Evolutionary conservation across 768 basidiomycete genomes (phyloP), one percentile per base, ranked within the genome.

Genomic region (Mycena albidolilacea): DNA sequence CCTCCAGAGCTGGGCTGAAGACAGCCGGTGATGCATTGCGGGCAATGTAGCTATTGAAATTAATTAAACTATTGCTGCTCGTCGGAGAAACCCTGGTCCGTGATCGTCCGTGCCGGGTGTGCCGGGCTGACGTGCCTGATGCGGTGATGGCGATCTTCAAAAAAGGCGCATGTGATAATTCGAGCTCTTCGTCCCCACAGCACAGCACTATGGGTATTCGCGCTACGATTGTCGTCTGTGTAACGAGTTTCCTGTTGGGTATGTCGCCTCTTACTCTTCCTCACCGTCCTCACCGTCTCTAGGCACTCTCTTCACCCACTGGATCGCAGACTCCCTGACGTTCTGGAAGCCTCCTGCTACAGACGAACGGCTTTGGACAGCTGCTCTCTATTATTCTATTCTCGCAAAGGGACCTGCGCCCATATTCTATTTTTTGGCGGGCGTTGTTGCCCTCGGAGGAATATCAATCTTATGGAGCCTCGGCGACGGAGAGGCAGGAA

Each of bases 251-350:
- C 77, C 86, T 96, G 23, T 89, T 96, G 30, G 95, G 95, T 93
- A 68, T 52, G 86, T 81, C 44, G 61, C 21, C 9, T 72, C 54
- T 69, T 73, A 35, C 50, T 30, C 35, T 8, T 66, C 58, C 23
- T 58, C 58, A 35, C 37, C 63, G 17, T 63, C 48, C 71, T 74
- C 39, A 65, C 61, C 43, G n/a, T 64, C 37, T 52, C 15, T 80
- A 95, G 95, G 95, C 63, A 85, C 92, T 58, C 86, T 96, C 6
- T 95, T 95, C 80, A 95, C 94, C 44, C 93, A 96, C 79, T 96
- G 95, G 95, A 95, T 95, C 73, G 95, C 95, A n/a, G 95, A 96
- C 85, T 95, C 94, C 1, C 84, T 95, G 64, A 96, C 95, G 43
- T 87, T 96, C 50, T 96, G 95, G 95, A 95, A 94, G 84, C 90